Evolutionary conservation across 257 asterid genomes (phyloP).

Genomic region (Solanum virginianum): DNA sequence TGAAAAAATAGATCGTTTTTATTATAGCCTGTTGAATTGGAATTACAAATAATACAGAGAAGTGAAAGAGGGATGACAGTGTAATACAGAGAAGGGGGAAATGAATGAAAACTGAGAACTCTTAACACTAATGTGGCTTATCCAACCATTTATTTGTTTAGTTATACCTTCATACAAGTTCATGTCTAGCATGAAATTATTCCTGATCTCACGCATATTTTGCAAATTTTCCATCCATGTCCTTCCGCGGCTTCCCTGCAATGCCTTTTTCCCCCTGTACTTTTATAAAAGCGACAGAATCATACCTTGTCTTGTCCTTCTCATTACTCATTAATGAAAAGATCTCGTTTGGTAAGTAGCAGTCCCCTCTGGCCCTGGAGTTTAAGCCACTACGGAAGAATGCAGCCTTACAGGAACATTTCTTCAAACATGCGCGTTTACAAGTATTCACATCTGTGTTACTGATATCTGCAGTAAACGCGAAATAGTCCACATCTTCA

Average conservation of each 20-base stretch:
- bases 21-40: neutral
- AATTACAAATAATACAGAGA: neutral
- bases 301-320: neutral
- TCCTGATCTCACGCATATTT: neutral
- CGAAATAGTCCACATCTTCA: neutral
- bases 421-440: neutral
- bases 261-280: too few relatives aligned
- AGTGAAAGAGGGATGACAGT: neutral
- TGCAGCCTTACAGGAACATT: constrained; percentile 12
- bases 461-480: neutral
- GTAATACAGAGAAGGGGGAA: neutral
- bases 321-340: neutral
- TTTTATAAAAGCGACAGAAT: constrained; percentile 4
- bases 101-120: neutral
- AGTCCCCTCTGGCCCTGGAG: neutral
- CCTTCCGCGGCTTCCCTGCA: neutral
- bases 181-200: neutral
- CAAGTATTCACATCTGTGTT: constrained; percentile 1
- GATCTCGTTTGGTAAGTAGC: neutral
- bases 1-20: neutral
- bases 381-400: neutral
- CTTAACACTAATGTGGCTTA: neutral
- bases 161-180: neutral
- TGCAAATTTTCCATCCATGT: neutral
- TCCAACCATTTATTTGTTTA: neutral